Conservation (phyloP, 257 asterid species). For the Lycium barbarum region DNA sequence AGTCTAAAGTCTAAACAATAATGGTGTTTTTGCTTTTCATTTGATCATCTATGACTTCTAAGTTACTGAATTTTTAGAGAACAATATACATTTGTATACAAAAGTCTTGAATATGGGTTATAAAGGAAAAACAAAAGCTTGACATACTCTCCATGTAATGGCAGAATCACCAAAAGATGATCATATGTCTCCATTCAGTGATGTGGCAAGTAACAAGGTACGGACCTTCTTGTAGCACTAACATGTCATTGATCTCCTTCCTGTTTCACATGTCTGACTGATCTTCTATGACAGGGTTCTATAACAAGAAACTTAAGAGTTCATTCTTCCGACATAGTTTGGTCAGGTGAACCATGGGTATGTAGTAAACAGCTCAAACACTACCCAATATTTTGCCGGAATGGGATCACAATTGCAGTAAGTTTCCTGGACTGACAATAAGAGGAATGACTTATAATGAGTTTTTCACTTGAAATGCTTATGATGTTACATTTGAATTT, state of each 20-base stretch:
- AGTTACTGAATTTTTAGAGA: background rate
- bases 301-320: constrained; percentile 67
- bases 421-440: constrained; percentile 39
- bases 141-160: constrained; percentile 30
- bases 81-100: constrained; percentile 7
- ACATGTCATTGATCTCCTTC: constrained; percentile 23
- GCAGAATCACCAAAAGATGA: constrained; percentile 74
- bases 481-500: background rate
- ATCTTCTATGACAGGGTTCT: constrained; percentile 59
- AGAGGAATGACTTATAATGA: background rate
- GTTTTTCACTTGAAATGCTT: background rate
- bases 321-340: constrained; percentile 69
- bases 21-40: background rate
- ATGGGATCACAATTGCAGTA: constrained; percentile 82
- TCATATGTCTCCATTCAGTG: constrained; percentile 53
- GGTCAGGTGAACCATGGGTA: constrained; percentile 92
- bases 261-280: constrained; percentile 30
- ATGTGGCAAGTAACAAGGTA: constrained; percentile 73
- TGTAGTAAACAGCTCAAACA: constrained; percentile 96
- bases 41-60: background rate
- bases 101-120: background rate
- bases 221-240: background rate
- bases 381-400: constrained; percentile 80
- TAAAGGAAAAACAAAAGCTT: constrained; percentile 18
- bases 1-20: background rate